Evolutionary conservation across 2,329 filamentous ascomycete species (phyloP), one percentile per base, ranked within the genome.

Genomic region (Triangularia verruculosa): DNA sequence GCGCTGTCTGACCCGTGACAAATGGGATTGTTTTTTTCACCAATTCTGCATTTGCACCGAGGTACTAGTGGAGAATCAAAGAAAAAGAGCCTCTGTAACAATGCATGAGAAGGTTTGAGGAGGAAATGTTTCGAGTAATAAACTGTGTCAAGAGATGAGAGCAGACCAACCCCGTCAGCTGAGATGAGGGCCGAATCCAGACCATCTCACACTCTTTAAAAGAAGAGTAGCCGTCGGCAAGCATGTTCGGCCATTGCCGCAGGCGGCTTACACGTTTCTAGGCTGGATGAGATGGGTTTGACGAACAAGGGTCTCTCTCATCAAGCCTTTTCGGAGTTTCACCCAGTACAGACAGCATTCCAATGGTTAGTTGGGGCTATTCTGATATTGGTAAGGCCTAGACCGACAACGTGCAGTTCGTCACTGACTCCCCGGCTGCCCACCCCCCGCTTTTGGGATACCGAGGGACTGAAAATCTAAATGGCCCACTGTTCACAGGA

Each of bases 301-400:
- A 12, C 20, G 39, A 47, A 47, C 39, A 47, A 47, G 39, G 39
- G 39, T 47, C n/a, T 20, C n/a, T n/a, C n/a, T 47, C 7, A 20
- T 20, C n/a, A 20, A 20, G n/a, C n/a, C 7, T 22, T 20, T 47
- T 47, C 39, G 39, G 39, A 47, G 39, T 47, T 47, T 28, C n/a
- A 8, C 39, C 39, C 39, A 47, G 39, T 47, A 47, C n/a, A n/a
- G n/a, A n/a, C n/a, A n/a, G n/a, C n/a, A 47, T 47, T 47, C 39
- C 39, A 58, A n/a, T 54, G 25, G 22, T 20, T 9, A 9, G 12
- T 27, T 43, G 56, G 56, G 22, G 20, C 56, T 58, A 43, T n/a
- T 47, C 56, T 58, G 56, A 24, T 32, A 58, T 25, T 24, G 56
- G 56, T 25, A 58, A 20, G 56, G 32, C 25, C 56, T 27, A 9